These are phyloP conservation scores for Metarhizium album DNA, from an alignment of 2,329 filamentous ascomycete species.

Conservation along the genomic window DNA sequence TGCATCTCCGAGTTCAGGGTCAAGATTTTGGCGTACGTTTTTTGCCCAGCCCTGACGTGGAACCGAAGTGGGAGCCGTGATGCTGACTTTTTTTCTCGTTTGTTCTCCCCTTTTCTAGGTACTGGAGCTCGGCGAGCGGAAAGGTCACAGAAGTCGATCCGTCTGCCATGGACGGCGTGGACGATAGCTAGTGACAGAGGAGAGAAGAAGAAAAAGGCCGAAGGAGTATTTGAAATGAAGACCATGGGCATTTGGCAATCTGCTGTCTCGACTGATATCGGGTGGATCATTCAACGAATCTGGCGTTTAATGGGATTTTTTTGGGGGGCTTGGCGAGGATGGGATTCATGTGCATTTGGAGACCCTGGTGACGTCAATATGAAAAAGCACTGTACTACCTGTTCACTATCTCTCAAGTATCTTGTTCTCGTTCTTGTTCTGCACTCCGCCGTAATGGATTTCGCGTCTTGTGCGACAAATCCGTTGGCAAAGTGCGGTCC, in stretches of 20 bases:
- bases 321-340: background rate
- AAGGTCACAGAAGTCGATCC: slow-evolving; percentile 46
- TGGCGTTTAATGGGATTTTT: slow-evolving; percentile 25
- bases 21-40: slow-evolving; percentile 59
- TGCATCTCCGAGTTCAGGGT: slow-evolving; percentile 87
- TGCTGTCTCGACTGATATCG: slow-evolving; percentile 25
- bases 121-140: slow-evolving; percentile 50
- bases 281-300: slow-evolving; percentile 21
- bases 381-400: slow-evolving; percentile 2
- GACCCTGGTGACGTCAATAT: slow-evolving; percentile 15
- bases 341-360: slow-evolving; percentile 10
- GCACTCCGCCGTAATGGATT: too few relatives aligned
- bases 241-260: slow-evolving; percentile 2
- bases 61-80: background rate
- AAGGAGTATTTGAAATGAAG: background rate
- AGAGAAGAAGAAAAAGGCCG: slow-evolving; percentile 1
- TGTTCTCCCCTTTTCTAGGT: slow-evolving; percentile 23
- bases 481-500: background rate
- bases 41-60: background rate
- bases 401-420: background rate
- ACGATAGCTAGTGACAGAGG: slow-evolving; percentile 12
- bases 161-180: slow-evolving; percentile 27
- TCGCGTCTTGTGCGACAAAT: background rate
- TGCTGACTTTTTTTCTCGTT: background rate
- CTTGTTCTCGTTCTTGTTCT: background rate